Conservation (phyloP, 106 monocot genomes). For the Triglochin maritima region DNA sequence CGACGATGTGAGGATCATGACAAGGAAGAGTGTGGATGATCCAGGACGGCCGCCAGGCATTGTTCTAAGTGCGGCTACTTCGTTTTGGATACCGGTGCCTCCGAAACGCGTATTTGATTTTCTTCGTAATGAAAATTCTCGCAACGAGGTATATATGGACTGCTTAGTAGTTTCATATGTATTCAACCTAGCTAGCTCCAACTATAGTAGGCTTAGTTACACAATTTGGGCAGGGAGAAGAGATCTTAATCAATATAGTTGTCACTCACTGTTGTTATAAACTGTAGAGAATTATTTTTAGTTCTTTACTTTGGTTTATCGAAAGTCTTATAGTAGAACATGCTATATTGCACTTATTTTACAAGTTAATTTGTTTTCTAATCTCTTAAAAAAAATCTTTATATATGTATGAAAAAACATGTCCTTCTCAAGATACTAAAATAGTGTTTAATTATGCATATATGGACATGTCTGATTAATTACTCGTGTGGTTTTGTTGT, state of each 20-base stretch:
- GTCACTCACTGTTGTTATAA: neutral
- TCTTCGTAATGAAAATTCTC: slow-evolving; percentile 69
- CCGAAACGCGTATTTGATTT: slow-evolving; percentile 89
- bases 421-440: neutral
- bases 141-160: slow-evolving; percentile 69
- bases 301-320: neutral
- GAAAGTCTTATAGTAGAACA: too few species aligned
- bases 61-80: slow-evolving; percentile 79
- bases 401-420: neutral
- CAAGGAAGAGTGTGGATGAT: slow-evolving; percentile 76
- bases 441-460: neutral
- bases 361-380: too few species aligned
- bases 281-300: neutral
- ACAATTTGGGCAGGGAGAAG: neutral
- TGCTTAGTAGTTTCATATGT: too few species aligned
- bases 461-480: neutral
- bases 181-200: neutral
- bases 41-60: slow-evolving; percentile 74
- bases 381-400: too few species aligned
- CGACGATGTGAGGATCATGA: slow-evolving; percentile 79
- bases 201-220: neutral
- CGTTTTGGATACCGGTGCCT: slow-evolving; percentile 75
- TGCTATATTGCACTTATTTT: too few species aligned
- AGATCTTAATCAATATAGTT: too few species aligned
- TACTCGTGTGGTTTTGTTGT: neutral